Base-by-base conservation (phyloP, 2,329 filamentous ascomycete genomes). In the Cylindrodendrum hubeiense region DNA sequence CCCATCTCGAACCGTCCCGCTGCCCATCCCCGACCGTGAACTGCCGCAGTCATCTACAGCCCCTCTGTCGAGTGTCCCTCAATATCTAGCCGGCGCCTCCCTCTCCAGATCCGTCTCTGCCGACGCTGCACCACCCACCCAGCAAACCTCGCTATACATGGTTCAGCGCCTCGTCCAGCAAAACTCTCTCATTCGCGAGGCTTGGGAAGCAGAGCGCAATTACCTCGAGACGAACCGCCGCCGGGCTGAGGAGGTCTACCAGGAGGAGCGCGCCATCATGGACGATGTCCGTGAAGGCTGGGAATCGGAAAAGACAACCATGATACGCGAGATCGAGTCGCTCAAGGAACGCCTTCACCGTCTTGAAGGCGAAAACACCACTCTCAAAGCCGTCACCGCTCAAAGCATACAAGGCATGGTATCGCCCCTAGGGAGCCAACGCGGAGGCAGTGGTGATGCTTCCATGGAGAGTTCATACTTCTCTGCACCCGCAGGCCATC, bases 211-310 rank as follows among this genome's bases (percentile, higher is more conserved):
- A 10, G 86, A 88, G 72, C 82, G 86, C 34, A 83, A 82, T 53
- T 82, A 87, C 60, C 78, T 88, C 60, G 85, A 88, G 71, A 85
- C 84, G 7, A 86, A 84, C 66, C 83, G 86, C 12, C 81, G 82
- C 49, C 82, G 85, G 15, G 85, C 83, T 4, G 86, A 87, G 68
- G 83, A 86, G 71, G 82, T 87, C n/a, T 87, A 87, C 70, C 82
- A 82, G 66, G 84, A 87, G 68, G 85, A 88, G 71, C 83, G 85
- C 8, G 78, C 78, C 53, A 80, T 87, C 60, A 87, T 87, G 82
- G 84, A 87, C 55, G 83, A 85, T 41, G 83, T 86, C 65, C 80
- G 83, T 19, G 73, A 80, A 17, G 74, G 79, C 13, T 87, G 85
- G 85, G 75, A 82, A 22, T 74, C 75, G 15, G 84, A 87, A 68